Evolutionary conservation across 306 rosid species (phyloP).

Genomic region (Ziziphus jujuba): DNA sequence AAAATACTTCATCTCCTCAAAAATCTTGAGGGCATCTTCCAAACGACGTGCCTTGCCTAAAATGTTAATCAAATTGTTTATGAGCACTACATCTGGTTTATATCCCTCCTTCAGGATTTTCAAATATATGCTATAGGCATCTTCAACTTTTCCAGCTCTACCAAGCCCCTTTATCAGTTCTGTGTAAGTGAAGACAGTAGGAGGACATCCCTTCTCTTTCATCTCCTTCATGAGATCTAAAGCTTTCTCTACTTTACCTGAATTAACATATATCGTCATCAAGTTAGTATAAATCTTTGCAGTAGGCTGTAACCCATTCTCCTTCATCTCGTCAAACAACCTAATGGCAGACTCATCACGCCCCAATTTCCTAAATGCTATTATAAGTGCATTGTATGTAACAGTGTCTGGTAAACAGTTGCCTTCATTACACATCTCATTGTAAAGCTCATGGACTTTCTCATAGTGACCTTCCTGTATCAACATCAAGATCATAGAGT

Average conservation of each 20-base stretch:
- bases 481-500: slow-evolving; percentile 73
- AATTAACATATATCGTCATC: slow-evolving; percentile 65
- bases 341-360: slow-evolving; percentile 67
- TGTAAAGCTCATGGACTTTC: slow-evolving; percentile 83
- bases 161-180: slow-evolving; percentile 91
- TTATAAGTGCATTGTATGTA: slow-evolving; percentile 74
- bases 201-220: slow-evolving; percentile 63
- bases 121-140: slow-evolving; percentile 52
- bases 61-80: slow-evolving; percentile 83
- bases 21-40: slow-evolving; percentile 58
- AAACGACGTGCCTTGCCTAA: slow-evolving; percentile 67
- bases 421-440: slow-evolving; percentile 77
- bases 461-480: slow-evolving; percentile 87
- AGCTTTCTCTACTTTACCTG: slow-evolving; percentile 66
- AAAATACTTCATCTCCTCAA: slow-evolving; percentile 61
- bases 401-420: slow-evolving; percentile 78
- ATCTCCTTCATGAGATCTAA: slow-evolving; percentile 62
- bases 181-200: slow-evolving; percentile 75
- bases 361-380: slow-evolving; percentile 68
- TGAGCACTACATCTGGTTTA: slow-evolving; percentile 74
- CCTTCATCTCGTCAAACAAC: slow-evolving; percentile 87
- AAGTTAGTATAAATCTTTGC: slow-evolving; percentile 74
- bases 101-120: slow-evolving; percentile 68
- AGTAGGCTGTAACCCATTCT: slow-evolving; percentile 74
- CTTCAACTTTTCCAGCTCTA: slow-evolving; percentile 75